Evolutionary conservation across 306 rosid species (phyloP), one percentile per base, ranked within the genome.

Genomic region (Castanopsis chinensis): DNA sequence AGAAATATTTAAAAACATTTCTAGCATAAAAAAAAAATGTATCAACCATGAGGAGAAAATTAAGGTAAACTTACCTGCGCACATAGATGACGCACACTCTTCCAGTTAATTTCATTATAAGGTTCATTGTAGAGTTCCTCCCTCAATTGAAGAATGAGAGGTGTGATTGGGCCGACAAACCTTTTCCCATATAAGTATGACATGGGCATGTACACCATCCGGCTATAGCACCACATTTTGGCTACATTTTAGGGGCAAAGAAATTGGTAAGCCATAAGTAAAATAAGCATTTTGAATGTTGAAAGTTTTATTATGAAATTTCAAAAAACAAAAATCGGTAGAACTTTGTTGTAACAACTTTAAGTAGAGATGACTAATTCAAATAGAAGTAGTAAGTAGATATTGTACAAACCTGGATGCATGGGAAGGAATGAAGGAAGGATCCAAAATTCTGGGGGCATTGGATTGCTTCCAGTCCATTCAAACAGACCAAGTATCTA

Each of bases 361-460:
- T 0, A 21, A 11, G 25, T 10, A 11, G 33, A 1, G 5, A 0
- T 21, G 21, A 58, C 64, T 1, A 0, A 58, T 58, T 58, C 28
- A 3, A 21, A 58, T 9, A 58, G 71, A 28, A 64, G 21, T 3
- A 14, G 5, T 23, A 52, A 18, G 12, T 0, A 19, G 4, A 27
- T 12, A 56, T 27, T 21, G 11, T 30, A 56, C 12, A 27, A 23
- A 89, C 92, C 91, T 65, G 97, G 96, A 80, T 89, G 89, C 80
- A 93, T 88, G 3, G 94, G 97, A 57, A 93, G 91, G 81, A 85
- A 89, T 3, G 94, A 88, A 78, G 97, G 97, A 28, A 91, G 85
- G 51, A 91, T 84, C 96, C 96, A 93, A 80, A 91, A 91, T 43
- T 91, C 97, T 0, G 97, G 97, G 11, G 96, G 96, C 90, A 91